Conservation (phyloP, 106 monocot genomes). For the Xerophyta viscosa region DNA sequence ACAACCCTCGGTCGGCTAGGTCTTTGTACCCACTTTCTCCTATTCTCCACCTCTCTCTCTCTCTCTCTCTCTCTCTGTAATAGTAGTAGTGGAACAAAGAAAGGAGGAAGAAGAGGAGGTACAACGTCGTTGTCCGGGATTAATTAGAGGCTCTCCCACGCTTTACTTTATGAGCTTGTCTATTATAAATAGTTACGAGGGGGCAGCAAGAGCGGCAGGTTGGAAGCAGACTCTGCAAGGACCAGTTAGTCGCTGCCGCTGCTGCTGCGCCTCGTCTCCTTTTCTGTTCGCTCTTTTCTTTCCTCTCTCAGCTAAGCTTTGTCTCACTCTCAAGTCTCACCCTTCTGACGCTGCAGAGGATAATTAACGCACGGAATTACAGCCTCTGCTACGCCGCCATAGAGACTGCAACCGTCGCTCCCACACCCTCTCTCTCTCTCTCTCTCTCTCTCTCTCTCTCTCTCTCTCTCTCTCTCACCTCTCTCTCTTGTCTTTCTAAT, state of each 20-base stretch:
- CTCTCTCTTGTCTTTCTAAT: no score
- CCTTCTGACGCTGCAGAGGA: not conserved
- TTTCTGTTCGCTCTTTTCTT: not conserved
- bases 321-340: not conserved
- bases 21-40: not conserved
- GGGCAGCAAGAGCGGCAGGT: no score
- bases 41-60: not conserved
- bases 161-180: no score
- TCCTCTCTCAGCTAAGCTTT: not conserved
- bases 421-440: conserved; percentile 11
- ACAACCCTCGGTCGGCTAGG: not conserved
- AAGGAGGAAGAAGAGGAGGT: no score
- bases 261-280: not conserved
- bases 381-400: conserved; percentile 44
- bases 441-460: no score
- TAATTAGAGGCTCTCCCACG: no score
- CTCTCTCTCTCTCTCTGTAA: not conserved
- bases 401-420: conserved; percentile 25
- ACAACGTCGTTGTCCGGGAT: no score
- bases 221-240: not conserved
- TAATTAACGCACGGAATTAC: conserved; percentile 32
- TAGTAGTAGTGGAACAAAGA: no score
- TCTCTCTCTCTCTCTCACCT: no score
- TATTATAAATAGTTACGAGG: no score
- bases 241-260: not conserved